Base-by-base conservation (phyloP, 345 rosid genomes). In the Populus ilicifolia region DNA sequence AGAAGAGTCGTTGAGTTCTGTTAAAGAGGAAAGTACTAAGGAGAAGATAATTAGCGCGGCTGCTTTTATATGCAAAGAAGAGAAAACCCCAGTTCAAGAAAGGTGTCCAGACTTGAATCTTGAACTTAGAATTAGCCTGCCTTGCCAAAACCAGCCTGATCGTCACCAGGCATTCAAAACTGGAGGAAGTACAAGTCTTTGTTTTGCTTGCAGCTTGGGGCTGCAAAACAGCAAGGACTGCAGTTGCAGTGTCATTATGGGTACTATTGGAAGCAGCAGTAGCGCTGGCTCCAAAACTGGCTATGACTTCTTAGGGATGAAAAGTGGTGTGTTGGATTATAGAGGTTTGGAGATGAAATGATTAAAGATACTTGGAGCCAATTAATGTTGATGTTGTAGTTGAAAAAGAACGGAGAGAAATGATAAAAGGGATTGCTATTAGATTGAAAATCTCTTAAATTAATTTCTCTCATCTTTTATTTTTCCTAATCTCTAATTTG, bases 61-160 rank as follows among this genome's bases (percentile, higher is more conserved):
- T 33, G 54, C 25, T 9, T 36, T 63, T 38, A 46, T 73, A 13
- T 69, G 72, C 68, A 77, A 43, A 59, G 84, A 66, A 17, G 84
- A 70, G 75, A 25, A 16, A 56, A 46, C 11, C 75, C 72, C 62
- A 54, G 69, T 78, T 66, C 39, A 74, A 66, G 92, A 84, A 75
- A 86, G 79, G 75, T 85, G 91, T 65, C 88, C 94, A 13, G 97
- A 89, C 80, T 88, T 94, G 89, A 94, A 90, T 80, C 93, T 94
- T 18, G 98, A 93, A 79, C 94, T 94, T 14, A 89, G 89, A 81
- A 94, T 94, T 50, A 89, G 97, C 83, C 97, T 91, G 25, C 97
- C 98, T 13, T 80, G 79, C 73, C 83, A 89, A 72, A 43, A 43
- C 29, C 86, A 83, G 36, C 61, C 75, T 14, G 80, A 79, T 20